Percentiles rank a stretch among this genome's conserved stretches.
These are phyloP conservation scores for Solanum bulbocastanum DNA, from an alignment of 257 asterid genomes.

Conservation along the genomic window DNA sequence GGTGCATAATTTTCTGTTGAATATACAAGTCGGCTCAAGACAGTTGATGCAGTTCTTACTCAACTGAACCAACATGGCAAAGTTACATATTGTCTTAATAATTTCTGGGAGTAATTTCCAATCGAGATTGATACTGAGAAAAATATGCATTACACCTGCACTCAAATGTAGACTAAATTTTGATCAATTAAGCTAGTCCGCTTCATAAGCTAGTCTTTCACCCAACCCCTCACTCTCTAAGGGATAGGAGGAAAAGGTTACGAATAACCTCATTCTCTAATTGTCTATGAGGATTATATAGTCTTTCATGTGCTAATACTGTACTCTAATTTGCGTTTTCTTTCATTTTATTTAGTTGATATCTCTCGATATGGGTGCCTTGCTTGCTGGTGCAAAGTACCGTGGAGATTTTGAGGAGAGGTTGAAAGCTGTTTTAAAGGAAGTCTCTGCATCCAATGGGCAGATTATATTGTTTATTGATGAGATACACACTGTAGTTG, in stretches of 20 bases:
- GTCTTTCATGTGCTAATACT: conserved; percentile 1
- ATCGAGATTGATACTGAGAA: background rate
- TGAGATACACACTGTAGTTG: conserved; percentile 94
- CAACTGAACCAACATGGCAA: background rate
- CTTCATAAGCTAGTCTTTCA: background rate
- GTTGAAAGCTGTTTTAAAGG: conserved; percentile 83
- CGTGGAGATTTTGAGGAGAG: conserved; percentile 97
- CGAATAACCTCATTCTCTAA: background rate
- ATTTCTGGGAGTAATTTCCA: background rate
- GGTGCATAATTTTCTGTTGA: background rate
- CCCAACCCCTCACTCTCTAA: background rate
- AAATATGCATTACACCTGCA: background rate
- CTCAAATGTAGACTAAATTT: background rate
- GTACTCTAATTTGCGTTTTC: background rate
- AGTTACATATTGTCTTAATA: background rate
- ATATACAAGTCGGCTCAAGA: background rate
- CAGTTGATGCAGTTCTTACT: background rate
- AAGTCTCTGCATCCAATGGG: conserved; percentile 78
- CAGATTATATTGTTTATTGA: conserved; percentile 82
- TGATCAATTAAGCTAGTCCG: background rate
- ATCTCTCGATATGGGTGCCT: conserved; percentile 86
- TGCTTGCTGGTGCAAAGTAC: conserved; percentile 89
- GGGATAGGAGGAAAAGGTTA: background rate
- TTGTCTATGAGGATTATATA: background rate
- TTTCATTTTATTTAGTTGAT: conserved; percentile 42